Evolutionary conservation across 2,329 filamentous ascomycete species (phyloP), one percentile per base, ranked within the genome.

Genomic region (Neurospora sp.): DNA sequence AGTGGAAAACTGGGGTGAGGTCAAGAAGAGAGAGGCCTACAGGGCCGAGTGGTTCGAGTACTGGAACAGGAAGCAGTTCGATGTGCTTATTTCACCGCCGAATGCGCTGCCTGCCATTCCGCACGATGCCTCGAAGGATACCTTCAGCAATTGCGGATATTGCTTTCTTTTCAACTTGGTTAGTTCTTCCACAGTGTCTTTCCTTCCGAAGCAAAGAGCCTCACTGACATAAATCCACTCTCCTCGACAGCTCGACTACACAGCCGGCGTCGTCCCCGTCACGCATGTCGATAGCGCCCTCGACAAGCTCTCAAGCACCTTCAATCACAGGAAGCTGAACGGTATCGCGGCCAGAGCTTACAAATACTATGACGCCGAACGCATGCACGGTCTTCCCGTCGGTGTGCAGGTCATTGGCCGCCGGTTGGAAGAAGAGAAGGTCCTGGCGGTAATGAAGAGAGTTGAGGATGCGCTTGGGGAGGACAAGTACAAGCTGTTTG

Each of bases 161-260:
- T 97, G 94, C 0, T 97, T 97, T 78, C 81, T 97, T 70, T 98
- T 96, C 82, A 97, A 97, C 76, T 74, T 97, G 76, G 90, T 92
- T 81, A 80, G 87, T 82, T 7, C 42, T 46, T 4, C 9, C 40
- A 33, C 68, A 17, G 39, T 39, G 13, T 33, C 7, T 40, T 68
- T 9, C 36, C 70, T 43, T 68, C 10, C 13, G 7, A 58, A 58
- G 5, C 6, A 3, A 17, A 58, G 23, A 58, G 7, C 23, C 52
- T 28, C 7, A 33, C 52, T 58, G 52, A 40, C 43, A 38, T 39
- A 11, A 19, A 28, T 28, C 33, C 23, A 33, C 23, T 58, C 13
- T 58, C 13, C 6, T 15, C 52, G 33, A 69, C 72, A 92, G 88
- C 87, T 97, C 67, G 95, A 97, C 78, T 97, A 97, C 80, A 88